A percentile compares a stretch with the other conserved stretches of the same genome.
These are phyloP conservation scores for Pythium biforme DNA, from an alignment of 352 stramenopile species.

Conservation along the genomic window DNA sequence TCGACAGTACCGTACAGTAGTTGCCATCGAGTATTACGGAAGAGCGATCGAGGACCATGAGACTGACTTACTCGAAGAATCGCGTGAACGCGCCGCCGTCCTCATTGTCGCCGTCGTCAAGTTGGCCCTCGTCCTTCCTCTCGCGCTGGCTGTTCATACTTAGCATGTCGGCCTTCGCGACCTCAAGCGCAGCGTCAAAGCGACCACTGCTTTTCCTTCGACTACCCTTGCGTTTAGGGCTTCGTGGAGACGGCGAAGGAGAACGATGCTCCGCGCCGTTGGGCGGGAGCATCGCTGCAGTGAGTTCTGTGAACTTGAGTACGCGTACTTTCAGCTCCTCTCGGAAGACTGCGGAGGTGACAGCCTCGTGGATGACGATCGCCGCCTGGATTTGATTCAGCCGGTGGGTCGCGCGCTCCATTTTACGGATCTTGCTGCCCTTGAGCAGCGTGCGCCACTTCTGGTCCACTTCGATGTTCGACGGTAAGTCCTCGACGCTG, in stretches of 20 bases:
- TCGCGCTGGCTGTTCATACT: background rate
- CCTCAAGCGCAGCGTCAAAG: constrained; percentile 3
- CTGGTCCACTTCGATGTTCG: constrained; percentile 48
- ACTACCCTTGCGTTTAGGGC: constrained; percentile 5
- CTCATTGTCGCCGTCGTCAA: constrained; percentile 8
- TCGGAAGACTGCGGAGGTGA: constrained; percentile 55
- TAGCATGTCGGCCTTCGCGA: background rate
- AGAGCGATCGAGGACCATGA: too few species aligned
- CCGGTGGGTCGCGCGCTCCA: constrained; percentile 43
- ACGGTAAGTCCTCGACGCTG: constrained; percentile 40
- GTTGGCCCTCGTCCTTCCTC: background rate
- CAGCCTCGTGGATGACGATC: constrained; percentile 45
- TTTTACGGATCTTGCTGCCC: constrained; percentile 51
- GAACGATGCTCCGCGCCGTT: background rate
- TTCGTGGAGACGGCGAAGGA: background rate
- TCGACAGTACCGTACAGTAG: too few species aligned
- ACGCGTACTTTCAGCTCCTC: constrained; percentile 58
- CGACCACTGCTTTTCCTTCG: background rate
- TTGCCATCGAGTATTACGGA: too few species aligned
- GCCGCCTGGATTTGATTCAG: constrained; percentile 54
- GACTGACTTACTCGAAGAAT: constrained; percentile 11
- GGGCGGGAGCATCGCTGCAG: constrained; percentile 4
- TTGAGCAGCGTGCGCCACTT: constrained; percentile 52
- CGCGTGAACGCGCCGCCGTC: constrained; percentile 13
- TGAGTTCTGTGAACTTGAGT: constrained; percentile 47